Evolutionary conservation across 306 rosid species (phyloP).

Genomic region (Vigna reflexopilosa): DNA sequence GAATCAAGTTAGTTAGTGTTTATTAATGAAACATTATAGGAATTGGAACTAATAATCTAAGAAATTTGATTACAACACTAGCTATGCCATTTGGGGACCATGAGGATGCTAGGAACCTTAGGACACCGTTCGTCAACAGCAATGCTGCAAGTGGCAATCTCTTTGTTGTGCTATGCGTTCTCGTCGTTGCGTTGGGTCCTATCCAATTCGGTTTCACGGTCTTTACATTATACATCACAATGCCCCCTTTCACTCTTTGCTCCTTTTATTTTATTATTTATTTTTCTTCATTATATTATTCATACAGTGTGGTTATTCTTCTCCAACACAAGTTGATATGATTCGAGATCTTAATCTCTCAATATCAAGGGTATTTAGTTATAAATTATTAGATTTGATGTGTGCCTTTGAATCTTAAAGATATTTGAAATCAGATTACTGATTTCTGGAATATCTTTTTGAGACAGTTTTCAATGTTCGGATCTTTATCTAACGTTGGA

Average conservation of each 20-base stretch:
- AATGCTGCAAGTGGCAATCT: conserved; percentile 52
- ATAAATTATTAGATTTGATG: neutral
- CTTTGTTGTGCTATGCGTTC: conserved; percentile 67
- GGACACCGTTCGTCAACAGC: conserved; percentile 60
- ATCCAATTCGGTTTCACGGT: conserved; percentile 85
- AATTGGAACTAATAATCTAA: conserved; percentile 4
- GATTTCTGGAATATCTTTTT: conserved; percentile 37
- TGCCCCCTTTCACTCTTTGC: no score
- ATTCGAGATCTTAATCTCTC: conserved; percentile 67
- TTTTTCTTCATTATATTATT: neutral
- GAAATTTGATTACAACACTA: conserved; percentile 25
- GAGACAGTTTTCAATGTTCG: conserved; percentile 73
- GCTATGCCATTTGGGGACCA: conserved; percentile 59
- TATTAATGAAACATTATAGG: conserved; percentile 3
- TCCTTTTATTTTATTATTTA: neutral
- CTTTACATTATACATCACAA: conserved; percentile 4
- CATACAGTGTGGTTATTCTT: conserved; percentile 74
- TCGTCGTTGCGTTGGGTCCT: conserved; percentile 79
- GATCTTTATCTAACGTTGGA: conserved; percentile 78
- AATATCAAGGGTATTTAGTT: conserved; percentile 56
- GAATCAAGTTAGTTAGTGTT: neutral
- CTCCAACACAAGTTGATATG: conserved; percentile 70
- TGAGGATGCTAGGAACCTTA: conserved; percentile 57
- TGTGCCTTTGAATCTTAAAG: neutral
- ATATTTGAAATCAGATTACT: neutral